Evolutionary conservation across 441 rosid genomes (phyloP).

Genomic region (Capsella rubella): DNA sequence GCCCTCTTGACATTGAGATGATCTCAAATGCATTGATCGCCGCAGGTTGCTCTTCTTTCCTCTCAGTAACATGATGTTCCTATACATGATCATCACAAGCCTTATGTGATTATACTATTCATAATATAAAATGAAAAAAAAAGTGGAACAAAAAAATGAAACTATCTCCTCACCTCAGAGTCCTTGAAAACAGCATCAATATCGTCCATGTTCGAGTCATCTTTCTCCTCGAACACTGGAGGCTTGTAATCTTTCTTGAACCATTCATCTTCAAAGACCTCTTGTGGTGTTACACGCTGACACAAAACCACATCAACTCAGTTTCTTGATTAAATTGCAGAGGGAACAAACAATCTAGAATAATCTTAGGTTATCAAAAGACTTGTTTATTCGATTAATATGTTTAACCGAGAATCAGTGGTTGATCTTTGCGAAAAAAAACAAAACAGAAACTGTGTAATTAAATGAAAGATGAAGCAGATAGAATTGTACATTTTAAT

Average conservation of each 20-base stretch:
- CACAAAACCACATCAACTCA: conserved; percentile 24
- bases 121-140: not conserved
- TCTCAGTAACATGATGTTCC: conserved; percentile 93
- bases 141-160: not conserved
- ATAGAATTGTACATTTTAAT: conserved; percentile 50
- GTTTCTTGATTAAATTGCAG: not conserved
- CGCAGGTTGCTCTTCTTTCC: conserved; percentile 78
- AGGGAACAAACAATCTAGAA: not conserved
- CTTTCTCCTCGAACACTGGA: conserved; percentile 78
- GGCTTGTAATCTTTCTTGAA: conserved; percentile 81
- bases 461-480: conserved; percentile 44
- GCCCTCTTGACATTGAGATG: conserved; percentile 90
- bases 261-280: conserved; percentile 92
- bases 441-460: not conserved
- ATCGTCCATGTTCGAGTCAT: conserved; percentile 79
- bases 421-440: not conserved
- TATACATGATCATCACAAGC: conserved; percentile 39
- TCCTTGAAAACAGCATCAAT: conserved; percentile 93
- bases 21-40: conserved; percentile 93
- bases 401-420: not conserved
- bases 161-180: conserved; percentile 55
- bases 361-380: not conserved
- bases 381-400: not conserved
- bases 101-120: not conserved
- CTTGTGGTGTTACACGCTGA: conserved; percentile 83